Evolutionary conservation across 345 rosid genomes (phyloP), one percentile per base, ranked within the genome.

Genomic region (Rhizophora mangle): DNA sequence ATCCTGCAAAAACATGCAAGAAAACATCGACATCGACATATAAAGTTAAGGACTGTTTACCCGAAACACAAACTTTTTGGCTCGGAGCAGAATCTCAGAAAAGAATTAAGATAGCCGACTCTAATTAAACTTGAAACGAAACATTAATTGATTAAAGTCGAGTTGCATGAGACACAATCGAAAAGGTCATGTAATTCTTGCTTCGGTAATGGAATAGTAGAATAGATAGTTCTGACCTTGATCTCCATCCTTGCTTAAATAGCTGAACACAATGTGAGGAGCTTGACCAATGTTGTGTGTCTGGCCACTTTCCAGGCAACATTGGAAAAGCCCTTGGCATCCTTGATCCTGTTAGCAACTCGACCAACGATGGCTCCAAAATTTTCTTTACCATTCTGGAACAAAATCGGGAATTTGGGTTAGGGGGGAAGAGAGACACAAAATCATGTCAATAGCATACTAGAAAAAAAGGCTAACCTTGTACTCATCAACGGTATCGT

Each of bases 321-420:
- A 70, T 87, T 83, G 56, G 90, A 80, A 54, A 87, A 92, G 62
- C 99, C 97, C 54, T 56, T 78, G 1, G 78, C 79, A 32, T 96
- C 99, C 68, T 94, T 96, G 27, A 94, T 89, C 80, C 96, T 79
- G 68, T 94, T 89, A 13, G 96, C 96, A 39, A 91, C 83, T 19
- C 97, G 81, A 24, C 99, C 96, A 69, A 92, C 90, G 21, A 85
- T 78, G 34, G 95, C 74, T 39, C 93, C 98, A 37, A 94, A 72
- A 72, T 87, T 83, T 5, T 83, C 58, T 19, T 80, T 69, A 73
- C 84, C 92, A 6, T 83, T 88, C 98, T 94, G 81, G 67, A 77
- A 6, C 27, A 66, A 57, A 67, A 0, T 37, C 19, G 24, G n/a
- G 47, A 4, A 21, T 19, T 16, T 46, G 6, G 15, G 32, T 63